Evolutionary conservation across 495 filamentous ascomycete species (phyloP), one percentile per base, ranked within the genome.

Genomic region (Hyaloscypha hepaticicola): DNA sequence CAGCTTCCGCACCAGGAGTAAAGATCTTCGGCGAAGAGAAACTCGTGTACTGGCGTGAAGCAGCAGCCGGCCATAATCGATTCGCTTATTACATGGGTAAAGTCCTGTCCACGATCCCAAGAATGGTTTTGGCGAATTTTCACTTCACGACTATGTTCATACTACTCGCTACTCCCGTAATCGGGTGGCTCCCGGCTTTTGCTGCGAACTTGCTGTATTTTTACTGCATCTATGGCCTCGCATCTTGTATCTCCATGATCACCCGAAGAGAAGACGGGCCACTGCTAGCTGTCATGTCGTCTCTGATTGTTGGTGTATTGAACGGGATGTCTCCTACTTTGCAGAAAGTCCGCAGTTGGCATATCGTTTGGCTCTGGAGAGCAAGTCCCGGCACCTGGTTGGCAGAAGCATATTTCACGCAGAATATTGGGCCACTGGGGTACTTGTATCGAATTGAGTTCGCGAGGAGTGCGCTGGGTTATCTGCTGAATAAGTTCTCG

Each of bases 71-170:
- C 0, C 84, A 87, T 67, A 84, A 81, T 56, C 67, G 77, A 25
- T 70, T 77, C 41, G 82, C 85, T 0, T 85, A 86, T 63, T 87
- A 82, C 72, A 31, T 84, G 0, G 83, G 81, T n/a, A 87, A 87
- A 69, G 75, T 79, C 19, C 12, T 86, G 0, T 74, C 78, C 0
- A 78, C 79, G 0, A 19, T 83, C 1, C 76, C 78, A 1, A 72
- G 83, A 6, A 83, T 86, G 73, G 64, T 76, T 0, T 70, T 85
- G n/a, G 78, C 75, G 5, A 77, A 76, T 58, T 68, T 85, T 22
- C 85, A 87, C 70, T 86, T 85, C 74, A 80, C 82, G 0, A 75
- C 80, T 12, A 73, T 80, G 12, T 78, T 83, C 66, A 72, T 81
- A 27, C 58, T 86, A 6, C 76, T 86, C 27, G 68, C 77, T 14